Evolutionary conservation across 768 basidiomycete species (phyloP).

Genomic region (Agrocybe pediades): DNA sequence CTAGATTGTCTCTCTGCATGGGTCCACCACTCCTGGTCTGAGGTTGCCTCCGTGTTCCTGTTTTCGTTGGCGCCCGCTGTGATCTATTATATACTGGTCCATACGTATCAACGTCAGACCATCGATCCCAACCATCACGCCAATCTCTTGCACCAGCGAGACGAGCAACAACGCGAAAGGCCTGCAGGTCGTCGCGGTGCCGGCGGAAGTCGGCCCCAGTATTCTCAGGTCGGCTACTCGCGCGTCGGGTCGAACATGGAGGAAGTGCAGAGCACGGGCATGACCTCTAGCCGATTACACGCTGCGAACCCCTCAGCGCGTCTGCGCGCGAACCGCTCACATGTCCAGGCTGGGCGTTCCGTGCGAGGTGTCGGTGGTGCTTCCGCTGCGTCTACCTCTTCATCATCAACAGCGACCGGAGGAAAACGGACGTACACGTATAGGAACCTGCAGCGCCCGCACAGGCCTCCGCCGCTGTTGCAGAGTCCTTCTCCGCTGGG

Average conservation of each 20-base stretch:
- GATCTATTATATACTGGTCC: slow-evolving; percentile 35
- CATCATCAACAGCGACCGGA: background rate
- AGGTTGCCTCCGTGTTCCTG: slow-evolving; percentile 36
- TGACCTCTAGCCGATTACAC: slow-evolving; percentile 16
- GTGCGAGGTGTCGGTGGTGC: slow-evolving; percentile 16
- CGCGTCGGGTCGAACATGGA: slow-evolving; percentile 13
- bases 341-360: slow-evolving; percentile 13
- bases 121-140: slow-evolving; percentile 39
- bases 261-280: slow-evolving; percentile 6
- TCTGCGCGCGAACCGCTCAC: slow-evolving; percentile 12
- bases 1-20: slow-evolving; percentile 42
- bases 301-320: slow-evolving; percentile 10
- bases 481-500: slow-evolving; percentile 30
- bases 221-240: slow-evolving; percentile 18
- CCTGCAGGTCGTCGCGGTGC: background rate
- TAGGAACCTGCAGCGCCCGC: slow-evolving; percentile 23
- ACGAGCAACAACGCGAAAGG: background rate
- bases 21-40: slow-evolving; percentile 36
- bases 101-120: slow-evolving; percentile 42
- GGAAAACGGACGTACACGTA: slow-evolving; percentile 17
- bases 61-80: slow-evolving; percentile 40
- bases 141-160: slow-evolving; percentile 18
- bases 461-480: slow-evolving; percentile 29
- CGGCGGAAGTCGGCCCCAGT: background rate
- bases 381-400: slow-evolving; percentile 8